phyloP scores from a whole-genome alignment of 768 basidiomycete genomes.

The Myochromella boudieri region DNA sequence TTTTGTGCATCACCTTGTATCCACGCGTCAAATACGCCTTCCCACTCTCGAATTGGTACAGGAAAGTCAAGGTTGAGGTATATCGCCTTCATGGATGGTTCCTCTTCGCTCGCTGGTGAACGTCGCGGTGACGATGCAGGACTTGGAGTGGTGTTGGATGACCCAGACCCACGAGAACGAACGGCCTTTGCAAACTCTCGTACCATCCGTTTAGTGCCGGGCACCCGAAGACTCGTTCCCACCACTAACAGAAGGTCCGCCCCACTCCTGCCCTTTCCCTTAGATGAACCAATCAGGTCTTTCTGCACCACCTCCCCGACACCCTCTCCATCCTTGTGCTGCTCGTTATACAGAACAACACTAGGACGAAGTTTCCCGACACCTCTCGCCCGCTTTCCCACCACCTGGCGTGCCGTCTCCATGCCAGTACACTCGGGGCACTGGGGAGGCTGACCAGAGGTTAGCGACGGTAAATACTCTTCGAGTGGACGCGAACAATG shows the following conservation, averaged over 20 bases:
- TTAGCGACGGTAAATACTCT: slow-evolving; percentile 58
- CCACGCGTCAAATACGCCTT: slow-evolving; percentile 89
- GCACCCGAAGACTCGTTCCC: slow-evolving; percentile 86
- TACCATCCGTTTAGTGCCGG: slow-evolving; percentile 90
- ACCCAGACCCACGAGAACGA: slow-evolving; percentile 42
- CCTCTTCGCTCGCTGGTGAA: slow-evolving; percentile 45
- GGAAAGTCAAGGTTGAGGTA: slow-evolving; percentile 90
- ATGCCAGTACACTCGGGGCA: slow-evolving; percentile 80
- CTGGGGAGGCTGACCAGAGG: slow-evolving; percentile 60
- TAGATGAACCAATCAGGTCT: slow-evolving; percentile 72
- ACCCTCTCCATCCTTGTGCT: slow-evolving; percentile 82
- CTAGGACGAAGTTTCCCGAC: slow-evolving; percentile 82
- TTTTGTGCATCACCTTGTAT: slow-evolving; percentile 83
- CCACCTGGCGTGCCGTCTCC: slow-evolving; percentile 66
- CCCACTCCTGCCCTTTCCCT: slow-evolving; percentile 65
- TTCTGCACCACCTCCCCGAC: slow-evolving; percentile 83
- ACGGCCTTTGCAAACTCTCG: slow-evolving; percentile 85
- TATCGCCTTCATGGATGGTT: slow-evolving; percentile 60
- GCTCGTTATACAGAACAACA: slow-evolving; percentile 90
- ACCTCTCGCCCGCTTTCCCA: slow-evolving; percentile 78
- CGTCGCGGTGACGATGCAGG: slow-evolving; percentile 51
- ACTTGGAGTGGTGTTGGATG: slow-evolving; percentile 34
- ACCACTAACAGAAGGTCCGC: slow-evolving; percentile 88
- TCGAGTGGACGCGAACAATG: slow-evolving; percentile 67
- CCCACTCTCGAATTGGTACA: slow-evolving; percentile 83